Base-by-base conservation (phyloP, 164 flowering plant species). In the Chloranthus sessilifolius region DNA sequence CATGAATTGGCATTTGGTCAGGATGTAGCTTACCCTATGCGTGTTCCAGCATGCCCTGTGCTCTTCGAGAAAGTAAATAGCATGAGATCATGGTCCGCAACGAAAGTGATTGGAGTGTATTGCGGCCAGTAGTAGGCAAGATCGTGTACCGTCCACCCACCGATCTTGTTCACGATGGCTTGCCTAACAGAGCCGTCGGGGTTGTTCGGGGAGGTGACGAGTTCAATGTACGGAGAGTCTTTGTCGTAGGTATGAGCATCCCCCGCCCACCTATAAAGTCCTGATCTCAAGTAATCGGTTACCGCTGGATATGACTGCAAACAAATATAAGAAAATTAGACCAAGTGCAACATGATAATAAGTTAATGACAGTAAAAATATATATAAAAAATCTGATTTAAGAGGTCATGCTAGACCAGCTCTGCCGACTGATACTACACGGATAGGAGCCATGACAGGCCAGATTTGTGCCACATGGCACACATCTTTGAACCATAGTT, bases 11-110 rank as follows among this genome's bases (percentile, higher is more conserved):
- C n/a, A n/a, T n/a, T n/a, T n/a, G n/a, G n/a, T n/a, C n/a, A n/a
- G n/a, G n/a, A n/a, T n/a, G n/a, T n/a, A 34, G 25, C 66, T 60
- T 59, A 92, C 99, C 99, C 99, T 31, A 92, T 77, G 9, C 99
- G 88, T 8, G 68, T 64, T 1, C 97, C 99, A 7, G 99, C 99
- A 59, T 89, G 99, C n/a, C 99, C 99, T 1, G 97, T 88, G 73
- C 75, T 60, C 41, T 92, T 92, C 1, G 99, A 88, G 57, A 81
- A 69, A 0, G 99, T 92, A 64, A 92, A 92, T 11, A 92, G 66
- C 89, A 87, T 82, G 23, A 92, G 50, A 17, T 92, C 95, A 47
- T 84, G 69, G 34, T 84, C 83, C 2, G 84, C 88, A 0, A 71
- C 65, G 15, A 59, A 55, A 1, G 81, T 41, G 12, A 89, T 86